phyloP scores from a whole-genome alignment of 169 alveolate genomes.

The Cytauxzoon felis region DNA sequence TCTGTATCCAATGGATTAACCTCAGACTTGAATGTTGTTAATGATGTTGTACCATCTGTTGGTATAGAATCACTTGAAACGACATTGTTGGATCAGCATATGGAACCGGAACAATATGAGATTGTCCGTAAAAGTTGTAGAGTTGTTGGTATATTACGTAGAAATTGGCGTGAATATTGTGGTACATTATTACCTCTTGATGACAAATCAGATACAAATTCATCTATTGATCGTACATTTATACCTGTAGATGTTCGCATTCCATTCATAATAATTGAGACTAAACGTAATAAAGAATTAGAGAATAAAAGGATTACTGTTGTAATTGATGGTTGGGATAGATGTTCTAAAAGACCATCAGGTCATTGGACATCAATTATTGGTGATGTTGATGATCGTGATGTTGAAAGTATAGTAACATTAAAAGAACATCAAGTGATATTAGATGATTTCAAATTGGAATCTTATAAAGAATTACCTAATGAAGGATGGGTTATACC shows the following conservation, averaged over 20 bases:
- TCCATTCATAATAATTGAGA: conserved; percentile 82
- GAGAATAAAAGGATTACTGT: conserved; percentile 87
- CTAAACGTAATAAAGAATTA: conserved; percentile 72
- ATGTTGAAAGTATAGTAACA: conserved; percentile 82
- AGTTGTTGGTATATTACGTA: conserved; percentile 87
- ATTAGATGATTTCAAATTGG: conserved; percentile 81
- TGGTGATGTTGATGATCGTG: conserved; percentile 86
- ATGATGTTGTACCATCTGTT: conserved; percentile 23
- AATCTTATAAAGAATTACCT: conserved; percentile 90
- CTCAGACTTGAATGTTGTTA: conserved; percentile 12
- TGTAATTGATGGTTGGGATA: conserved; percentile 84
- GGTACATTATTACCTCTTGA: conserved; percentile 84
- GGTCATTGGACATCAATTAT: conserved; percentile 90
- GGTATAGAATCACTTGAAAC: conserved; percentile 29
- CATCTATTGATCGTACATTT: conserved; percentile 78
- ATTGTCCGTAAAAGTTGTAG: conserved; percentile 74
- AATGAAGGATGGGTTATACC: conserved; percentile 85
- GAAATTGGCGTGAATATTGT: conserved; percentile 88
- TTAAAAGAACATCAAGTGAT: conserved; percentile 76
- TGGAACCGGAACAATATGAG: conserved; percentile 25
- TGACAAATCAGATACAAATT: conserved; percentile 39
- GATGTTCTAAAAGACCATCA: conserved; percentile 78
- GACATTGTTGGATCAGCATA: conserved; percentile 8
- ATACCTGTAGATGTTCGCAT: conserved; percentile 86
- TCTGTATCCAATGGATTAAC: conserved; percentile 8